Base-by-base conservation (phyloP, 768 basidiomycete genomes). In the Psilocybe subaeruginosa region DNA sequence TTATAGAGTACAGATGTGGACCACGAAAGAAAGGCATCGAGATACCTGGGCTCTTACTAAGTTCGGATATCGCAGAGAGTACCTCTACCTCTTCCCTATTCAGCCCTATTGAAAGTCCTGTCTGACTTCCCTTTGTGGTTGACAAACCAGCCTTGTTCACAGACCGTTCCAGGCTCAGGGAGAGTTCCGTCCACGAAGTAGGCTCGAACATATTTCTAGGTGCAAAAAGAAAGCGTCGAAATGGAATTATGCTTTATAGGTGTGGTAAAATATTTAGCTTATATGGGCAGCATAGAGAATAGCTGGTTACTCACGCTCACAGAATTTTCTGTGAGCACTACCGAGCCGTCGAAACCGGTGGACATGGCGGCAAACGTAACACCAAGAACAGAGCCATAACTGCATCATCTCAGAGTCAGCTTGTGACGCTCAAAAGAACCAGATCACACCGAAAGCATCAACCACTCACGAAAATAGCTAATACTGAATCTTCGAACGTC, bases 111-210 rank as follows among this genome's bases (percentile, higher is more conserved):
- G 11, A 7, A 35, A 3, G 1, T 35, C 11, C 11, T 11, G 11
- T 11, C 33, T 35, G 33, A 35, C 11, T 35, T 35, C 33, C 33
- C 11, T 35, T 35, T 1, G 7, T 3, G 33, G 6, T 11, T 35
- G 11, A 35, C 33, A 6, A 35, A 7, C 11, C 33, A 11, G 7
- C 11, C 33, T 11, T 35, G 8, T 2, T 76, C 58, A 60, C 82
- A 84, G 4, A 81, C 66, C 4, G 78, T 80, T 5, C 72, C 78
- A 7, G 71, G 69, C 8, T 64, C 58, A 1, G 82, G 82, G 1
- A 83, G 66, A 1, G 69, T 74, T 1, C 82, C 81, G 6, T 75
- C 58, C 2, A 68, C 55, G 56, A 83, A 80, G 63, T 82, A 83
- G 1, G 69, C 68, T 8, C 73, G 71, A 33, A 84, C 68, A 59